A percentile compares a stretch with the other conserved stretches of the same genome.
Evolutionary conservation across 2,329 filamentous ascomycete species (phyloP).

Genomic region (Microsporum audouinii): DNA sequence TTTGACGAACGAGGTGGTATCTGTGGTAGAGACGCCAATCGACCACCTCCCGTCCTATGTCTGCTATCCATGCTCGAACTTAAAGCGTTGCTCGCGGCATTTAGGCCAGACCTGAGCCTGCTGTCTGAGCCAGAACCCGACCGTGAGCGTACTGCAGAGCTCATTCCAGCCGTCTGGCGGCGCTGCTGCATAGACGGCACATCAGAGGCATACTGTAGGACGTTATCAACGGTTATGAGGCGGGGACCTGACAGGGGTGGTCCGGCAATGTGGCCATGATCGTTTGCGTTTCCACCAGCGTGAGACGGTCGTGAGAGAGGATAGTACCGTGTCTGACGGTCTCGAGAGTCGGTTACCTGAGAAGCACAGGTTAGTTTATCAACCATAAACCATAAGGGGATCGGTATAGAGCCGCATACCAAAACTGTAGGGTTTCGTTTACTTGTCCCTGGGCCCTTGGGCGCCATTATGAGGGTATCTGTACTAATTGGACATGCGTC

Average conservation of each 20-base stretch:
- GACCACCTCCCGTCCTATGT: constrained; percentile 27
- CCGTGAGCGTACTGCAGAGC: constrained; percentile 27
- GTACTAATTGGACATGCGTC: background rate
- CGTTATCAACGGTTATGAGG: constrained; percentile 82
- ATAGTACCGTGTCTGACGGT: constrained; percentile 20
- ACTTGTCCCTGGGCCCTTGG: constrained; percentile 12
- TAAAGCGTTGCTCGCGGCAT: background rate
- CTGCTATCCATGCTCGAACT: constrained; percentile 9
- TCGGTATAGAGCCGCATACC: constrained; percentile 21
- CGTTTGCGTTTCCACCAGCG: background rate
- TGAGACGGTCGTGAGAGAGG: background rate
- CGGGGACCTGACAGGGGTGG: constrained; percentile 42
- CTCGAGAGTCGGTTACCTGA: constrained; percentile 36
- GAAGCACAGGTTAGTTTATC: background rate
- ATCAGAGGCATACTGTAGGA: constrained; percentile 85
- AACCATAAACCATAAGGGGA: background rate
- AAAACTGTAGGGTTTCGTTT: constrained; percentile 37
- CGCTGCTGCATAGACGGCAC: constrained; percentile 90
- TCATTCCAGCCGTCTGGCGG: constrained; percentile 24
- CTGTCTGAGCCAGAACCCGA: background rate
- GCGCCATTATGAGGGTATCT: constrained; percentile 4
- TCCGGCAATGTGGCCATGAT: constrained; percentile 15
- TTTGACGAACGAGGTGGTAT: constrained; percentile 84
- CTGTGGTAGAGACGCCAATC: constrained; percentile 44
- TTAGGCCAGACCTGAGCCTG: background rate